phyloP scores from a whole-genome alignment of 192 early-diverging fungal species.

The Coemansia sp. region DNA sequence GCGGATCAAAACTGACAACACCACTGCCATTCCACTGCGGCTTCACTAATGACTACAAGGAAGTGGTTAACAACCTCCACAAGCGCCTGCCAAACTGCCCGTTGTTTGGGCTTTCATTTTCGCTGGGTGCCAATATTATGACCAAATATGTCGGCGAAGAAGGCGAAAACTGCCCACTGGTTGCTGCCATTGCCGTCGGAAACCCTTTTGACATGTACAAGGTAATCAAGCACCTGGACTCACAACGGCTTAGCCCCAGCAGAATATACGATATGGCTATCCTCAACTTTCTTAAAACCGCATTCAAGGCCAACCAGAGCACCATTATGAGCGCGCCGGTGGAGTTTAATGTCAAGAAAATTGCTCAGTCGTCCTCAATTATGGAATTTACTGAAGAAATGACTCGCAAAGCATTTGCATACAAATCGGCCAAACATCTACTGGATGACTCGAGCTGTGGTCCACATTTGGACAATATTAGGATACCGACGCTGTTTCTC shows the following conservation, averaged over 20 bases:
- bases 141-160: conserved; percentile 89
- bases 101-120: conserved; percentile 83
- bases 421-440: conserved; percentile 80
- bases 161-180: conserved; percentile 69
- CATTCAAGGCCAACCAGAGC: conserved; percentile 46
- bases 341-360: conserved; percentile 51
- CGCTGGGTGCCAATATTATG: conserved; percentile 90
- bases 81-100: conserved; percentile 65
- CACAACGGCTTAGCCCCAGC: conserved; percentile 56
- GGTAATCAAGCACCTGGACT: conserved; percentile 55
- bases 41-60: conserved; percentile 73
- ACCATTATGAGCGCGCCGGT: conserved; percentile 45
- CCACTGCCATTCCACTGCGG: conserved; percentile 80
- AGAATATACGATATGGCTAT: conserved; percentile 59
- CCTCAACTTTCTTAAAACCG: conserved; percentile 56
- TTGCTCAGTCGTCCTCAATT: conserved; percentile 62
- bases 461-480: conserved; percentile 61
- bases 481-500: conserved; percentile 80
- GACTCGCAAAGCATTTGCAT: conserved; percentile 75
- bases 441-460: conserved; percentile 66
- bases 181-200: conserved; percentile 73
- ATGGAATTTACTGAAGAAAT: conserved; percentile 82
- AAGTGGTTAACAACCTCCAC: conserved; percentile 29
- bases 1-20: conserved; percentile 70
- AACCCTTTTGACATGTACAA: conserved; percentile 85